phyloP scores from a whole-genome alignment of 2,329 filamentous ascomycete species.

The Pseudocercospora vitis region DNA sequence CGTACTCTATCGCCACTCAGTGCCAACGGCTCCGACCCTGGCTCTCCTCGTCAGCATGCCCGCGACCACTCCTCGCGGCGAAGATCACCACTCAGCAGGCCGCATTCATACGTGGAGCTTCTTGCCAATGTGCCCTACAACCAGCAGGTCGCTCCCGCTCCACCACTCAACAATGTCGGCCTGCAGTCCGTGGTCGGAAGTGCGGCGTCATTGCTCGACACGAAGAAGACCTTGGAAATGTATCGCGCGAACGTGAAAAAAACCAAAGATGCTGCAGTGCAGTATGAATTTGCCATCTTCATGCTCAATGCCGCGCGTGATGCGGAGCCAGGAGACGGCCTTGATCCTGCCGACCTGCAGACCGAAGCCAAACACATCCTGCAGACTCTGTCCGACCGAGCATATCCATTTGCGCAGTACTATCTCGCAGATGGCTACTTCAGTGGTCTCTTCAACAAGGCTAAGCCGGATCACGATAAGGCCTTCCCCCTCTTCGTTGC shows the following conservation, averaged over 20 bases:
- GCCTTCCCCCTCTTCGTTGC: conserved; percentile 91
- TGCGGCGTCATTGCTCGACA: conserved; percentile 86
- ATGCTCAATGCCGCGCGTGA: conserved; percentile 88
- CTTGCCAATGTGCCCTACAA: conserved; percentile 70
- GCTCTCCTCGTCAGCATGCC: conserved; percentile 45
- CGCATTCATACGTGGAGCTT: conserved; percentile 62
- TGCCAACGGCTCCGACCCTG: conserved; percentile 38
- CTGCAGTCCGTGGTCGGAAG: conserved; percentile 77
- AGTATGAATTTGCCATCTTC: conserved; percentile 96
- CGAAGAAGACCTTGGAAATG: conserved; percentile 95
- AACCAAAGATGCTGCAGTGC: conserved; percentile 82
- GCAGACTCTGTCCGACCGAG: conserved; percentile 78
- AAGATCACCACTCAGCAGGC: conserved; percentile 58
- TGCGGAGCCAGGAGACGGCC: conserved; percentile 50
- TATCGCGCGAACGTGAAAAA: conserved; percentile 97
- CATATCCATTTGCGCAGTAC: conserved; percentile 96
- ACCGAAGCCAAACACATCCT: conserved; percentile 87
- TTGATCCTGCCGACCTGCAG: conserved; percentile 63
- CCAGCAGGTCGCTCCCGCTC: conserved; percentile 67
- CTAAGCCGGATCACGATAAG: conserved; percentile 84
- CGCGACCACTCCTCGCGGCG: conserved; percentile 54
- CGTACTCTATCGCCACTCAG: conserved; percentile 59
- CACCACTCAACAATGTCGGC: conserved; percentile 74
- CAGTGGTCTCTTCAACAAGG: conserved; percentile 92
- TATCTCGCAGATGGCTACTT: conserved; percentile 93